Base-by-base conservation (phyloP, 257 asterid genomes). In the Euphrasia confusa region DNA sequence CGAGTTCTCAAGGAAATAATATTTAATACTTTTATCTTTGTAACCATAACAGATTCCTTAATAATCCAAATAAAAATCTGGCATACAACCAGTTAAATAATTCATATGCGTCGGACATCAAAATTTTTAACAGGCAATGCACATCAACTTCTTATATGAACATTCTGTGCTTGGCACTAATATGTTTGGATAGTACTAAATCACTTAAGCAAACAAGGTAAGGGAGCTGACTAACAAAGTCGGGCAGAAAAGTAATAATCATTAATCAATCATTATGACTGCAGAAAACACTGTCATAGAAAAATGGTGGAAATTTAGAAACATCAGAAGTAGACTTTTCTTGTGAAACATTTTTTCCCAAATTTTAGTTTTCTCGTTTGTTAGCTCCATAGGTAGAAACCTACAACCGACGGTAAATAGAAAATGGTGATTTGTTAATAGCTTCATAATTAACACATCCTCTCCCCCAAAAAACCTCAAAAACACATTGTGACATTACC, bases 401-500 rank as follows among this genome's bases (percentile, higher is more conserved):
- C 52, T 12, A 45, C 50, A 13, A 14, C 52, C 0, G 7, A 45
- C 14, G 13, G 4, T 4, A 44, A 12, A 14, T 37, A 37, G 42
- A 44, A 4, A 45, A 4, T 17, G 6, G 4, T 45, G 52, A 11
- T 45, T 10, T 44, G 50, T n/a, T 45, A n/a, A 12, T 13, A 4
- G 52, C 52, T 1, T 13, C 17, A 4, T 45, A 13, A 14, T 45
- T 14, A 45, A 45, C n/a, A 45, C 24, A 21, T 21, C 24, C 24
- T 21, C 24, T 21, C 24, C n/a, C 52, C 52, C 14, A 17, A 3
- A 45, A 13, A 45, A 4, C 12, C 2, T 57, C 58, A 54, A 49
- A 70, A 59, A 39, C 30, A 67, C 54, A 48, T n/a, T 6, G 60
- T 9, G 63, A 72, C 45, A 63, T 74, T 63, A 88, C 98, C 98